Conservation (phyloP, 2,329 filamentous ascomycete genomes). For the Massarina eburnea region DNA sequence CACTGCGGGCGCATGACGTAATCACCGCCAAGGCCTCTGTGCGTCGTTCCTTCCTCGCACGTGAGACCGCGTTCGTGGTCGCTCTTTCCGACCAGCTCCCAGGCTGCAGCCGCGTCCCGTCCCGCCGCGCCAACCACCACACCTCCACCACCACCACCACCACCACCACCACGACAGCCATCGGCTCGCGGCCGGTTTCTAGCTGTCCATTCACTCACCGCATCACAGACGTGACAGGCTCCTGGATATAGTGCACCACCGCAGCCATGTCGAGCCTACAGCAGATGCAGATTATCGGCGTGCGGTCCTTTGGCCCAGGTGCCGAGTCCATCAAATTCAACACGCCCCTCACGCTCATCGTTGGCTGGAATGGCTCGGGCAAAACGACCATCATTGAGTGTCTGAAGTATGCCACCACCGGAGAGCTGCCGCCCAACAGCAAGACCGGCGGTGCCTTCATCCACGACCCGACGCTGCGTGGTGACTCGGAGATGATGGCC, state of each 20-base stretch:
- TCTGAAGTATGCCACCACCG: slow-evolving; percentile 96
- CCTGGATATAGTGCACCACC: neutral
- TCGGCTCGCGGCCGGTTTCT: neutral
- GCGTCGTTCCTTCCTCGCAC: neutral
- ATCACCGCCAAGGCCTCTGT: neutral
- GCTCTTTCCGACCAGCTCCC: neutral
- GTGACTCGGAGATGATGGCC: slow-evolving; percentile 85
- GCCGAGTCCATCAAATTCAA: slow-evolving; percentile 84
- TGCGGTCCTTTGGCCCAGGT: slow-evolving; percentile 82
- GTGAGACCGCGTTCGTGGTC: neutral
- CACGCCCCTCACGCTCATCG: slow-evolving; percentile 90
- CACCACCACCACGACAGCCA: neutral
- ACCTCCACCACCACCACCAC: neutral
- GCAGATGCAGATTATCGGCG: slow-evolving; percentile 79
- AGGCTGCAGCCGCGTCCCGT: slow-evolving; percentile 2
- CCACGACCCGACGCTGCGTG: slow-evolving; percentile 90
- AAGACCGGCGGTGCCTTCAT: slow-evolving; percentile 87
- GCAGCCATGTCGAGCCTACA: slow-evolving; percentile 67
- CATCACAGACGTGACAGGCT: no score
- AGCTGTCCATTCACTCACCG: no score
- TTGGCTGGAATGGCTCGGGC: slow-evolving; percentile 94
- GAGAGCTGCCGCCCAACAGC: slow-evolving; percentile 88
- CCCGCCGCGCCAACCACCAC: neutral
- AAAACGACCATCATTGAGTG: slow-evolving; percentile 99
- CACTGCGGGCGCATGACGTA: neutral